Base-by-base conservation (phyloP, 2,329 filamentous ascomycete genomes). In the Aquanectria penicillioides region DNA sequence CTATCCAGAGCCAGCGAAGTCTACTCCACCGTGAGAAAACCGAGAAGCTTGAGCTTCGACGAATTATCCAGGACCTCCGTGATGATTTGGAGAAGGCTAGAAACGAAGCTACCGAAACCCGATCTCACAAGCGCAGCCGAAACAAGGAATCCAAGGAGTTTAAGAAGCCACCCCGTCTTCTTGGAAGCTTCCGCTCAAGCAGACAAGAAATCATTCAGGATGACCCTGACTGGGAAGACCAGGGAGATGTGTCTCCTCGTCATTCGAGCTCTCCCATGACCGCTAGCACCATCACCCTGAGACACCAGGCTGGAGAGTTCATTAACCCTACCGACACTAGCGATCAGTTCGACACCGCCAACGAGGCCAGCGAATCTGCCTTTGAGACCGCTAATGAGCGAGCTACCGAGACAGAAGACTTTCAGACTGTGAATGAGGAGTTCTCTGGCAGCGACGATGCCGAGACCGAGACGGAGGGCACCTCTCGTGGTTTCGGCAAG, bases 21-120 rank as follows among this genome's bases (percentile, higher is more conserved):
- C 97, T 94, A 70, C 91, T 98, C 41, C 94, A 99, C 75, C 91
- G 95, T 28, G 95, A 99, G 76, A 99, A 98, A 87, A 97, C 94
- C 0, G 95, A 99, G 76, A 99, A 97, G 81, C 86, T 98, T 23
- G 95, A 99, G 77, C 86, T 98, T 51, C 94, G 93, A 77, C 91
- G 94, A 59, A 92, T 99, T 85, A 86, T 98, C 25, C 94, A 98
- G 78, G 95, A 99, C 70, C 90, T 94, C 20, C 89, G 94, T 29
- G 95, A 99, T 73, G 95, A 99, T 71, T 80, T 99, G 23, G 95
- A 91, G 71, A 83, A 93, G 75, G 77, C 86, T 41, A 86, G 88
- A 59, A 86, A 81, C 55, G 84, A 86, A 26, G 78, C 77, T 41
- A 73, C 62, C 18, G 74, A 76, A 46, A 74, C 77, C 18, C 68